These are phyloP conservation scores for Mycosphaerelloides madeirae DNA, from an alignment of 2,329 filamentous ascomycete genomes.

Conservation along the genomic window DNA sequence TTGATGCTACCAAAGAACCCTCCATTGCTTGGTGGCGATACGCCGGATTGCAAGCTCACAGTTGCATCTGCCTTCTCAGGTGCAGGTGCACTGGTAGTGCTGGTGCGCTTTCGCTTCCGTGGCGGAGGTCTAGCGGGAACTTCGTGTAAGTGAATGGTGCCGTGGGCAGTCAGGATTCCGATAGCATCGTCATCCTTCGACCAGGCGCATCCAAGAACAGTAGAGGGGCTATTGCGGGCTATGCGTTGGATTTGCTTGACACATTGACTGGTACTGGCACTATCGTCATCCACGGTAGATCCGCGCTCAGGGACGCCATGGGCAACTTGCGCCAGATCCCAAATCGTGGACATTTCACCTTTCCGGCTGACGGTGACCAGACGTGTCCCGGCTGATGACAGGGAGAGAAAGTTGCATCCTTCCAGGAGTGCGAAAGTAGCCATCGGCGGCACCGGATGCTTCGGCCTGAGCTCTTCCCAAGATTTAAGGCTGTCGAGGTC, in stretches of 20 bases:
- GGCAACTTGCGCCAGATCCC: conserved; percentile 65
- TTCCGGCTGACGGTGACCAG: conserved; percentile 77
- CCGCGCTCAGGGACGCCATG: conserved; percentile 35
- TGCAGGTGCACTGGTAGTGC: conserved; percentile 13
- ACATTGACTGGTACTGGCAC: conserved; percentile 34
- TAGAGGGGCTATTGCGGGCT: conserved; percentile 83
- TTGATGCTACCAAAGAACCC: conserved; percentile 28
- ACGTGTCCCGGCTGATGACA: conserved; percentile 67
- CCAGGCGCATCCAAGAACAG: conserved; percentile 88
- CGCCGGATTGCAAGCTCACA: conserved; percentile 29
- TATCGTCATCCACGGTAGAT: conserved; percentile 12
- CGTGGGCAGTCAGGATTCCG: conserved; percentile 86
- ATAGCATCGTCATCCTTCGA: conserved; percentile 75
- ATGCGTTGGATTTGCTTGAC: conserved; percentile 86
- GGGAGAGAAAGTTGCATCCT: conserved; percentile 76
- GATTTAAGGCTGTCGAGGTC: conserved; percentile 60
- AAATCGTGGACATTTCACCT: conserved; percentile 76
- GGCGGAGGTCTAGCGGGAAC: conserved; percentile 54
- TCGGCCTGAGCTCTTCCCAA: conserved; percentile 44
- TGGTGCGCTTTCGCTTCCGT: conserved; percentile 25
- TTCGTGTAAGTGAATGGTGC: conserved; percentile 91
- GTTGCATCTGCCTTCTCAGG: conserved; percentile 32
- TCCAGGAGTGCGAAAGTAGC: conserved; percentile 67
- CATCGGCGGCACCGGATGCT: conserved; percentile 55
- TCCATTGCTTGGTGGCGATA: conserved; percentile 27